Evolutionary conservation across 2,329 filamentous ascomycete species (phyloP).

Genomic region (Aspergillus sp.): DNA sequence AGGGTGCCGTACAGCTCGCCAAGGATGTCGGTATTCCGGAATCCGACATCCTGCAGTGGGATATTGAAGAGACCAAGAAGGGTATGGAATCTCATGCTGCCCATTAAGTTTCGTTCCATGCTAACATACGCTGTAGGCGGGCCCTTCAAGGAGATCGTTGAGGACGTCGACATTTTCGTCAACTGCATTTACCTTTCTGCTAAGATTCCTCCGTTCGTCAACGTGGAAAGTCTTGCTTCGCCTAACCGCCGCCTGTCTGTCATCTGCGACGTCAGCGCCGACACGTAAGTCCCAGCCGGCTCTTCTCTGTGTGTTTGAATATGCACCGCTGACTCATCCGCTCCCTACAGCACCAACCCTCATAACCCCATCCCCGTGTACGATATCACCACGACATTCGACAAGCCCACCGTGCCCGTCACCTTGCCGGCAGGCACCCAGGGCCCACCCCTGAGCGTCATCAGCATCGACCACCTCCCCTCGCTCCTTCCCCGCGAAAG

Average conservation of each 20-base stretch:
- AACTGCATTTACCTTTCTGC: conserved; percentile 86
- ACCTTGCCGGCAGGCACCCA: conserved; percentile 51
- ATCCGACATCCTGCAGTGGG: conserved; percentile 69
- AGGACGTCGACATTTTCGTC: conserved; percentile 69
- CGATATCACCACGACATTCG: conserved; percentile 79
- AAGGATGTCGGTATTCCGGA: conserved; percentile 70
- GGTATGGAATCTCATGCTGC: conserved; percentile 36
- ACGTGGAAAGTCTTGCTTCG: conserved; percentile 65
- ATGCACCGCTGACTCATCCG: conserved; percentile 30
- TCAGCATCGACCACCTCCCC: conserved; percentile 84
- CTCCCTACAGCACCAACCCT: conserved; percentile 43
- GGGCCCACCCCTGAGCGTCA: conserved; percentile 68
- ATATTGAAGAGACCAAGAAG: conserved; percentile 75
- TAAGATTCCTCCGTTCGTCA: conserved; percentile 79
- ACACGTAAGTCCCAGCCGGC: conserved; percentile 30
- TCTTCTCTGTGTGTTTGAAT: neutral
- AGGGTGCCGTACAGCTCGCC: conserved; percentile 79
- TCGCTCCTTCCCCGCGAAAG: conserved; percentile 82
- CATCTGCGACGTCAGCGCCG: conserved; percentile 69
- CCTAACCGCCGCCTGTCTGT: conserved; percentile 73
- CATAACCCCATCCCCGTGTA: conserved; percentile 69
- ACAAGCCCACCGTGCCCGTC: conserved; percentile 79
- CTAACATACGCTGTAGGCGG: conserved; percentile 50
- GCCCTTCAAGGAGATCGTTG: conserved; percentile 75
- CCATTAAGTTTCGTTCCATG: neutral